Evolutionary conservation across 805 yeast species (phyloP), one percentile per base, ranked within the genome.

Genomic region (Monosporozyma solicola): DNA sequence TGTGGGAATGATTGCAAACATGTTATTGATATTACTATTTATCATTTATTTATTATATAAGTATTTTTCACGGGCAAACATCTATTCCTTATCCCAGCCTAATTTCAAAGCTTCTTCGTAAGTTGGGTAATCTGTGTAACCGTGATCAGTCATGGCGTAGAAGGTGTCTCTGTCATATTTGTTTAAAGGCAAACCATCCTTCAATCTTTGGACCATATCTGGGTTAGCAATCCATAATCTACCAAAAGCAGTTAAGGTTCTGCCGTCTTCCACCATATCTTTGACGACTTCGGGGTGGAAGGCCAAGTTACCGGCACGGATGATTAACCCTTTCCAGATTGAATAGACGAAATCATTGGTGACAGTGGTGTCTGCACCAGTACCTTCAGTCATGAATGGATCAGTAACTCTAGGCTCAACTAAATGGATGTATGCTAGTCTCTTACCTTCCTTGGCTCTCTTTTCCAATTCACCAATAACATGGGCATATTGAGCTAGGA

Each of bases 191-290:
- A 61, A 48, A 16, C 72, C 72, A 29, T 73, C 61, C 54, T 68
- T 61, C 44, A 80, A 54, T 53, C 80, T 66, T 6, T 64, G 57
- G 16, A 72, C 74, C 41, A 80, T 61, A 57, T 80, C 85, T 0
- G 84, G 83, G 65, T 80, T 80, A 31, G 82, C 64, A 49, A 76
- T 73, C 63, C 72, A 79, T 53, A 63, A 66, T 53, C 83, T 72
- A n/a, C 82, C 82, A 45, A 62, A 64, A 24, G 58, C 65, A 15
- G 76, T 64, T 49, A 76, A 59, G 1, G 83, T 78, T 57, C 75
- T 63, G 47, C 71, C 66, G 51, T 71, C 68, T 16, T 51, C 51
- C 11, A 57, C 59, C 10, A 57, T 54, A 32, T 62, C 61, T 3
- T 24, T 7, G 9, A 20, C 43, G 3, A 39, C 25, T 7, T 39